These are phyloP conservation scores for Neodidymelliopsis sp. DNA, from an alignment of 2,329 filamentous ascomycete genomes.

Conservation along the genomic window DNA sequence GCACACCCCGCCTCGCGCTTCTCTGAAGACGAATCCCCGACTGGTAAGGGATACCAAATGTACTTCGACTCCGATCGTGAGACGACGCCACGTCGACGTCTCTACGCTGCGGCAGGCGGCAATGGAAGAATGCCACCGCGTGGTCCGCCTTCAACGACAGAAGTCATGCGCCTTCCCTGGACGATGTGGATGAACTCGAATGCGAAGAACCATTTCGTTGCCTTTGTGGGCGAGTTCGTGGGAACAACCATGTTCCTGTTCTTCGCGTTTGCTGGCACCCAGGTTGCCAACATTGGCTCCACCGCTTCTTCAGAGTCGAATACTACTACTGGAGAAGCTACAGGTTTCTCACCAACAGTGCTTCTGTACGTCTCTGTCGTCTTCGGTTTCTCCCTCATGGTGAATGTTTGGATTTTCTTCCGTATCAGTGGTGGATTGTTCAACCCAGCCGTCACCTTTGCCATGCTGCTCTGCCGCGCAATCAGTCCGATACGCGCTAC, in stretches of 20 bases:
- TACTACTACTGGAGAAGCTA: conserved; percentile 50
- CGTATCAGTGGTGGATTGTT: conserved; percentile 45
- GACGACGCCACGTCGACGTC: conserved; percentile 17
- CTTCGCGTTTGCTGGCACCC: conserved; percentile 55
- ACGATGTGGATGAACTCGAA: conserved; percentile 48
- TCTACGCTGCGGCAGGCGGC: conserved; percentile 17
- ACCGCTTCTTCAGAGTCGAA: conserved; percentile 41
- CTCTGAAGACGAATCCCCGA: conserved; percentile 28
- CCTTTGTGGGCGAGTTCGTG: conserved; percentile 57
- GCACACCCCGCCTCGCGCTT: conserved; percentile 15
- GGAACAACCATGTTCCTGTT: conserved; percentile 56
- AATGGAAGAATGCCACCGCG: conserved; percentile 29
- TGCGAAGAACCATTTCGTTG: conserved; percentile 52
- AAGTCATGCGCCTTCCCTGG: conserved; percentile 45
- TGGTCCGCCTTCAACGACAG: conserved; percentile 43
- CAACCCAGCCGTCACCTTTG: conserved; percentile 45
- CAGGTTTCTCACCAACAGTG: conserved; percentile 19
- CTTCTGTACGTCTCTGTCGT: conserved; percentile 49
- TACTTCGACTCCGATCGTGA: conserved; percentile 36
- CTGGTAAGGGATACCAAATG: conserved; percentile 31
- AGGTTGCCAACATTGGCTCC: conserved; percentile 59
- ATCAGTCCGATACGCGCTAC: conserved; percentile 53
- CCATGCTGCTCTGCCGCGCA: conserved; percentile 49
- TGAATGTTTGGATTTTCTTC: conserved; percentile 52
- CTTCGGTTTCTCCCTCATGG: conserved; percentile 49